Evolutionary conservation across 441 rosid genomes (phyloP).

Genomic region (Aleurites moluccanus): DNA sequence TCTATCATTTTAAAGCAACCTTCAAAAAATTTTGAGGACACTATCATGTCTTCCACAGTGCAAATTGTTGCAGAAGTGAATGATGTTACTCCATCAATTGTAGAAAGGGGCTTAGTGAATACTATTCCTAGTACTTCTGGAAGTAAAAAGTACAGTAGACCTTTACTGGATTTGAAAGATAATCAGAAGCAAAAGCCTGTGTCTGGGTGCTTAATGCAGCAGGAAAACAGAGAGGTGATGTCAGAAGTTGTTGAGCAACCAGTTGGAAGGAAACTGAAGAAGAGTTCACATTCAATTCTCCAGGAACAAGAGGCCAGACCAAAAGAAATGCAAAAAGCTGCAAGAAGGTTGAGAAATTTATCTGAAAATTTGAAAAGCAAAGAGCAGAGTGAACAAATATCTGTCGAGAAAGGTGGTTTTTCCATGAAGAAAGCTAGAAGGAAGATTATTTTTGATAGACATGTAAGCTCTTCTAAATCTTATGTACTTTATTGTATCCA

Average conservation of each 20-base stretch:
- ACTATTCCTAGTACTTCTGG: conserved; percentile 10
- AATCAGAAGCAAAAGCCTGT: conserved; percentile 4
- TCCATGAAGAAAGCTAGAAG: conserved; percentile 32
- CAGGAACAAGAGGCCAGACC: neutral
- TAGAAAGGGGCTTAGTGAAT: conserved; percentile 4
- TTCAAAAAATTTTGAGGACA: neutral
- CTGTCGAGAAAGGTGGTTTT: conserved; percentile 18
- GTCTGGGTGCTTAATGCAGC: conserved; percentile 16
- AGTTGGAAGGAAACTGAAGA: conserved; percentile 21
- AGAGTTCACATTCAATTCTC: conserved; percentile 10
- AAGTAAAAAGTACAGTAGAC: conserved; percentile 4
- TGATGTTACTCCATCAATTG: neutral
- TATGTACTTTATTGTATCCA: neutral
- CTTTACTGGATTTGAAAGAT: neutral
- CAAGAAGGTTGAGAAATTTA: conserved; percentile 14
- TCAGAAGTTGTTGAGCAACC: neutral
- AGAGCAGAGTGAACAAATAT: conserved; percentile 5
- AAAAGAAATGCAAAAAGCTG: conserved; percentile 17
- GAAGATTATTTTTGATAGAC: conserved; percentile 46
- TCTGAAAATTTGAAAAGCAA: conserved; percentile 3
- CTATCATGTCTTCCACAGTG: neutral
- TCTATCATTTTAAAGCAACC: neutral
- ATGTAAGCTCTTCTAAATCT: conserved; percentile 39
- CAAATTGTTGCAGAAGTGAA: conserved; percentile 12
- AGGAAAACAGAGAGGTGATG: conserved; percentile 9